Evolutionary conservation across 805 yeast species (phyloP).

Genomic region (Candida germanica): DNA sequence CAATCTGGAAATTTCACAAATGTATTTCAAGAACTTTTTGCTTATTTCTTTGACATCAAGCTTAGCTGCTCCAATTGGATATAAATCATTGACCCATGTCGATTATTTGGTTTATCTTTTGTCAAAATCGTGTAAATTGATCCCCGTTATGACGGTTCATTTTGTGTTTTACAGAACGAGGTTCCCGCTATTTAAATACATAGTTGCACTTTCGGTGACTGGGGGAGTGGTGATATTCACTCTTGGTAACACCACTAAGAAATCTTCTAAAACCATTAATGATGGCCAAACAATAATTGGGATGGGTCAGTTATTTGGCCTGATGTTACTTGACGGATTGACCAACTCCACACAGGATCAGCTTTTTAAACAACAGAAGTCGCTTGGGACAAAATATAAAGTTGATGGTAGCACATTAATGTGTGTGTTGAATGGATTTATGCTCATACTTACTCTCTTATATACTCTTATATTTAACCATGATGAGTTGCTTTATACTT

Average conservation of each 20-base stretch:
- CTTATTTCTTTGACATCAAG: slow-evolving; percentile 73
- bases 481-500: slow-evolving; percentile 48
- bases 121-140: slow-evolving; percentile 89
- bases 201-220: slow-evolving; percentile 78
- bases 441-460: slow-evolving; percentile 42
- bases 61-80: slow-evolving; percentile 78
- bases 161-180: slow-evolving; percentile 61
- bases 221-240: slow-evolving; percentile 82
- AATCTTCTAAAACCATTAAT: slow-evolving; percentile 20
- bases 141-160: slow-evolving; percentile 92
- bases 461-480: slow-evolving; percentile 46
- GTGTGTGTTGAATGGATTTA: slow-evolving; percentile 58
- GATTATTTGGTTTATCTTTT: slow-evolving; percentile 81
- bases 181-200: slow-evolving; percentile 73
- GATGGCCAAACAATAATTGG: slow-evolving; percentile 55
- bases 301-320: slow-evolving; percentile 50
- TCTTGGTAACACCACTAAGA: slow-evolving; percentile 26
- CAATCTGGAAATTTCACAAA: slow-evolving; percentile 13
- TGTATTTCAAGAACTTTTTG: slow-evolving; percentile 35
- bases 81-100: slow-evolving; percentile 73
- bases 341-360: slow-evolving; percentile 94
- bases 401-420: slow-evolving; percentile 86
- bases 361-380: slow-evolving; percentile 50
- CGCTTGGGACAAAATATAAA: slow-evolving; percentile 13
- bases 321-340: slow-evolving; percentile 83